Evolutionary conservation across 345 rosid genomes (phyloP), one percentile per base, ranked within the genome.

Genomic region (Schrenkiella parvula): DNA sequence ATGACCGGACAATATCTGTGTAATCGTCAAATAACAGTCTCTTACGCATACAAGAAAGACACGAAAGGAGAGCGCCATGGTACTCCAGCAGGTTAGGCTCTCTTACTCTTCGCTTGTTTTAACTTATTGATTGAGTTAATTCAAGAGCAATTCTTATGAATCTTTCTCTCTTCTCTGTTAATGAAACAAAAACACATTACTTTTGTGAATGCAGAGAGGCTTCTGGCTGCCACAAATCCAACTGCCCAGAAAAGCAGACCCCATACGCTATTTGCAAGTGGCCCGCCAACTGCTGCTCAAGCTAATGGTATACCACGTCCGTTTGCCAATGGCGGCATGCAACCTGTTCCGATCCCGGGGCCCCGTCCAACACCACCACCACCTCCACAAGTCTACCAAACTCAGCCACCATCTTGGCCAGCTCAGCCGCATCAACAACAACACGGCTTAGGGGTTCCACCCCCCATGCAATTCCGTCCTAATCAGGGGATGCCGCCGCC

Each of bases 51-150:
- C 67, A 95, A 95, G 88, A 95, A 95, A 84, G 99, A 95, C 80
- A 89, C 99, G 8, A 95, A 95, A 81, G 97, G 99, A 76, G 97
- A 95, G 80, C 96, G 97, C 21, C 96, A 95, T 32, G 99, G 97
- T 53, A 91, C 99, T 44, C 96, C 96, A 19, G 99, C 97, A 87
- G 98, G 98, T 93, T 67, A 83, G 79, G 26, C 32, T 63, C 80
- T 74, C 37, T 19, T 60, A 26, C 15, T 63, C 53, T 28, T 47
- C 7, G 15, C 41, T 47, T 46, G n/a, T 42, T 38, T 29, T 14
- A 43, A 52, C 2, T 18, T 52, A 12, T 46, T 8, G n/a, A 19
- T 53, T 51, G 1, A n/a, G n/a, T 21, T 17, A 8, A 4, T 4
- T 48, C 26, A 35, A 18, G 34, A 17, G 29, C 19, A 7, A 4